Base-by-base conservation (phyloP, 768 basidiomycete species). In the Lactarius akahatsu region DNA sequence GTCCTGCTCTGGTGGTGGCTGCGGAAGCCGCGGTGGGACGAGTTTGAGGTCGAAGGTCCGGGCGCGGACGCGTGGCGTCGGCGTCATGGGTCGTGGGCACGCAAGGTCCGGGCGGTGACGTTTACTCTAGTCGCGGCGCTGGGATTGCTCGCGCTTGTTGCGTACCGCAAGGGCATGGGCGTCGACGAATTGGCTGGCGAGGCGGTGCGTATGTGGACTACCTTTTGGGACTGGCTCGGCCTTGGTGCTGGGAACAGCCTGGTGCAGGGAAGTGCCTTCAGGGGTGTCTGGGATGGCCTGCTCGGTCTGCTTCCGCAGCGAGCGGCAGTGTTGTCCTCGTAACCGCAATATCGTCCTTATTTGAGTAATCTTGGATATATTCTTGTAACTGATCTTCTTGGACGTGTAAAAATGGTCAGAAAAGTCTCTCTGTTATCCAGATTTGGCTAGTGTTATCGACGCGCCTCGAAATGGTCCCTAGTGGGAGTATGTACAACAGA, bases 1-100 rank as follows among this genome's bases (percentile, higher is more conserved):
- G 40, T 64, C 28, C n/a, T 41, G 40, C 45, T 69, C 13, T 61
- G 66, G 67, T 70, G 66, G 69, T 64, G 58, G 58, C 47, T 70
- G 15, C 57, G 66, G 20, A 58, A 55, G 28, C 7, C 52, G 5
- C 52, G 61, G 8, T 69, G 68, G 68, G 57, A 62, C 10, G 66
- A 69, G 34, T 52, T 61, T 26, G 47, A 59, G 52, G n/a, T 61
- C 10, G 11, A 41, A 18, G 67, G 67, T 16, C 61, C 40, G 2
- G 57, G 61, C 0, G 66, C 47, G 40, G 40, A 59, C 18, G 18
- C 34, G 52, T 63, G 61, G 66, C 66, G 50, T 26, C 61, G 57
- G 18, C 30, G 30, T 15, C 62, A 67, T 45, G 57, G 28, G 18
- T 34, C 30, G 57, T 15, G 20, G n/a, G 52, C 65, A 9, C 32